Evolutionary conservation across 179 eudicot genomes (phyloP).

Genomic region (Actinidia arguta): DNA sequence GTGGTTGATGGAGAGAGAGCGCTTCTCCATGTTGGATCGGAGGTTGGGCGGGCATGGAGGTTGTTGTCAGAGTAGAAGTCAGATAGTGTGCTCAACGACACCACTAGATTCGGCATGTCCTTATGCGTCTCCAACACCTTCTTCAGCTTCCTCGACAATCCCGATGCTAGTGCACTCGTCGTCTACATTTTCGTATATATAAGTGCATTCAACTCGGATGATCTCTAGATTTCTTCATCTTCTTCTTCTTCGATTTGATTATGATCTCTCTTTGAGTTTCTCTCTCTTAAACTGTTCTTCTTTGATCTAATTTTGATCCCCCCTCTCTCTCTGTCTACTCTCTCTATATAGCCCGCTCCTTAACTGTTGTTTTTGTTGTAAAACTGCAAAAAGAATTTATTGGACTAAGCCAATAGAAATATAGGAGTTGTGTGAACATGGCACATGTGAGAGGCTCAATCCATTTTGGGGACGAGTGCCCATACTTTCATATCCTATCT

Average conservation of each 20-base stretch:
- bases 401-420: too few relatives aligned
- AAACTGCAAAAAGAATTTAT: too few relatives aligned
- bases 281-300: too few relatives aligned
- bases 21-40: constrained; percentile 93
- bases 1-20: constrained; percentile 81
- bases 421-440: too few relatives aligned
- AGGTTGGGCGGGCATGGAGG: constrained; percentile 77
- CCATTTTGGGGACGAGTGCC: too few relatives aligned
- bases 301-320: too few relatives aligned
- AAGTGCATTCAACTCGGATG: constrained; percentile 1
- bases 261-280: background rate
- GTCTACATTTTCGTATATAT: constrained; percentile 41
- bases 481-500: too few relatives aligned
- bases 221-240: background rate
- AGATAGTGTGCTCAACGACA: constrained; percentile 88
- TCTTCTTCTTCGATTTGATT: background rate
- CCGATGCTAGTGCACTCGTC: constrained; percentile 81
- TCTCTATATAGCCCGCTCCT: too few relatives aligned
- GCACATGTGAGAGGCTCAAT: too few relatives aligned
- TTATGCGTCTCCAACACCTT: constrained; percentile 91
- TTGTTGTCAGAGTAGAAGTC: constrained; percentile 77
- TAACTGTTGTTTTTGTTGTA: too few relatives aligned
- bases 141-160: constrained; percentile 92
- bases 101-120: constrained; percentile 76
- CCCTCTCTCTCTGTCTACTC: too few relatives aligned